phyloP scores from a whole-genome alignment of 208 protist species.

The Acanthamoeba triangularis region DNA sequence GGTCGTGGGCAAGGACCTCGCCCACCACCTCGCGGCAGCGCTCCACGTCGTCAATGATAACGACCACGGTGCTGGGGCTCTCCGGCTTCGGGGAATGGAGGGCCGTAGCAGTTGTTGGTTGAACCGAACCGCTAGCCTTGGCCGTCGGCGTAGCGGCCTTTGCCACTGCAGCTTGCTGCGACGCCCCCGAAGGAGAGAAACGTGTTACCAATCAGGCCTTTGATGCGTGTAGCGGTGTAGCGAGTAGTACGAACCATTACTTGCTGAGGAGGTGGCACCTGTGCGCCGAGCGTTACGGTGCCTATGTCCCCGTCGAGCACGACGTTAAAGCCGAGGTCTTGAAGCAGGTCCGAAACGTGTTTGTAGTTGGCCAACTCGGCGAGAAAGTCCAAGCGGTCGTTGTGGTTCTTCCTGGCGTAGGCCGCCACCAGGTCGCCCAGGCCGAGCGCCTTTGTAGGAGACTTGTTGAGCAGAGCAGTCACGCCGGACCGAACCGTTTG shows the following conservation, averaged over 20 bases:
- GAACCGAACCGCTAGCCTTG: neutral
- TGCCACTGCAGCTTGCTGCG: neutral
- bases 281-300: neutral
- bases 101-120: too few species aligned
- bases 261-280: neutral
- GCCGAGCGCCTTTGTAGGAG: neutral
- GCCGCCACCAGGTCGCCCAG: neutral
- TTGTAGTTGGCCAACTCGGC: neutral
- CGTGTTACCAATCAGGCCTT: too few species aligned
- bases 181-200: too few species aligned
- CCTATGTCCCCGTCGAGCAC: neutral
- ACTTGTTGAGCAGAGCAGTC: neutral
- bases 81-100: too few species aligned
- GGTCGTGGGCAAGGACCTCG: neutral
- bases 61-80: neutral
- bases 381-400: neutral
- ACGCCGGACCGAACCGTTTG: neutral
- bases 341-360: neutral
- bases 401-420: neutral
- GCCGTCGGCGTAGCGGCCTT: neutral
- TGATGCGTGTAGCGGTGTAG: too few species aligned
- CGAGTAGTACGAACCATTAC: too few species aligned
- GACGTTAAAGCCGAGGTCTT: neutral
- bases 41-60: neutral
- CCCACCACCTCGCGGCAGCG: neutral